A percentile compares a stretch with the other conserved stretches of the same genome.
phyloP scores from a whole-genome alignment of 257 asterid genomes.

The Coffea eugenioides region DNA sequence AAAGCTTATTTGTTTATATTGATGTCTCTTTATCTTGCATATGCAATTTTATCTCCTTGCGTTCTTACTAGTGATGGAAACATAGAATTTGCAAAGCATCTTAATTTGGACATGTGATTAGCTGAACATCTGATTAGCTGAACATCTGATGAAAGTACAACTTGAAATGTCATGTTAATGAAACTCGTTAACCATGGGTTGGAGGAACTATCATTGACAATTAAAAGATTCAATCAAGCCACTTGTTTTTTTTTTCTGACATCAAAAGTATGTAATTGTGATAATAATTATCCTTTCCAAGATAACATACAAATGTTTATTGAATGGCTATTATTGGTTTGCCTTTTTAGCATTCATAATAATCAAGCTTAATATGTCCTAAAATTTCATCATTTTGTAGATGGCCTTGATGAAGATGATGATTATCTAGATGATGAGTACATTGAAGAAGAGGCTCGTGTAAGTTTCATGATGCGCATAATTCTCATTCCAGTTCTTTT shows the following conservation, averaged over 20 bases:
- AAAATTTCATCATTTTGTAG: slow-evolving; percentile 25
- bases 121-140: background rate
- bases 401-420: slow-evolving; percentile 53
- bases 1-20: background rate
- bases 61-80: background rate
- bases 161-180: background rate
- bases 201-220: background rate
- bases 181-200: background rate
- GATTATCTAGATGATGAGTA: slow-evolving; percentile 55
- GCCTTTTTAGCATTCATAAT: background rate
- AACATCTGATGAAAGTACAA: background rate
- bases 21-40: background rate
- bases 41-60: too few species aligned
- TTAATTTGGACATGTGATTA: background rate
- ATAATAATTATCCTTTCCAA: background rate
- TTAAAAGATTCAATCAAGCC: background rate
- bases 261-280: background rate
- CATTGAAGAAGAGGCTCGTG: slow-evolving; percentile 63
- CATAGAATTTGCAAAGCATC: background rate
- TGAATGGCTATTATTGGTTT: background rate
- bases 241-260: too few species aligned
- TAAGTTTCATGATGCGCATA: slow-evolving; percentile 29
- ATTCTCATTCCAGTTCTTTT: background rate
- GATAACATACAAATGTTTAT: background rate
- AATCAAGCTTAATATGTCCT: background rate